Evolutionary conservation across 208 protist species (phyloP), one percentile per base, ranked within the genome.

Genomic region (Crithidia thermophila): DNA sequence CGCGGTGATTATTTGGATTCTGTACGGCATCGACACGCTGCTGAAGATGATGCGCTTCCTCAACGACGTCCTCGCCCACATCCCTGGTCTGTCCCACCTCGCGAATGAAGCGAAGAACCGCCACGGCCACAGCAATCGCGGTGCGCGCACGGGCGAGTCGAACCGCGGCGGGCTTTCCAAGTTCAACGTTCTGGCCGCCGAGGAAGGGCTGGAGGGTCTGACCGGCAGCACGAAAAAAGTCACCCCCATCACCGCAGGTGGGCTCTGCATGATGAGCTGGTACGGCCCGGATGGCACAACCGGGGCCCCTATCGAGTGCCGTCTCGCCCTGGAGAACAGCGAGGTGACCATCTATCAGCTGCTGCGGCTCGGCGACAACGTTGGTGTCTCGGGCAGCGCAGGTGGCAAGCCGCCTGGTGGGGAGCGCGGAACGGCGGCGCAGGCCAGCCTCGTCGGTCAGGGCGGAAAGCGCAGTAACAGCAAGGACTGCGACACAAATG

Each of bases 11-110:
- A 16, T 93, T 0, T 78, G 74, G 45, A 75, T 84, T 34, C 67
- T 91, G 28, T 88, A 85, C 59, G 82, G 78, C 52, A 74, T 81
- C 31, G 81, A 80, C 33, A 49, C 60, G 11, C 56, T 90, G 8
- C 45, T 72, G 5, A 34, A 57, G 0, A n/a, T 90, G n/a, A 65
- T 75, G 40, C 42, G 56, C 0, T 14, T 72, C 16, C 47, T 53
- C 34, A 78, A 67, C 16, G 33, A 9, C 9, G 39, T 75, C 18
- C 57, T 81, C 21, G 36, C 56, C 0, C 27, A 50, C 56, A n/a
- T 71, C 27, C 72, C 72, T 0, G 30, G 42, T 0, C 36, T 72
- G 7, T 43, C 25, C 4, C 31, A 40, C 18, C 42, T 63, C 13
- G 64, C 53, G 20, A 21, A 66, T 37, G 21, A 18, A 1, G 43